Conservation (phyloP, 768 basidiomycete genomes). For the Serendipita sp. region DNA sequence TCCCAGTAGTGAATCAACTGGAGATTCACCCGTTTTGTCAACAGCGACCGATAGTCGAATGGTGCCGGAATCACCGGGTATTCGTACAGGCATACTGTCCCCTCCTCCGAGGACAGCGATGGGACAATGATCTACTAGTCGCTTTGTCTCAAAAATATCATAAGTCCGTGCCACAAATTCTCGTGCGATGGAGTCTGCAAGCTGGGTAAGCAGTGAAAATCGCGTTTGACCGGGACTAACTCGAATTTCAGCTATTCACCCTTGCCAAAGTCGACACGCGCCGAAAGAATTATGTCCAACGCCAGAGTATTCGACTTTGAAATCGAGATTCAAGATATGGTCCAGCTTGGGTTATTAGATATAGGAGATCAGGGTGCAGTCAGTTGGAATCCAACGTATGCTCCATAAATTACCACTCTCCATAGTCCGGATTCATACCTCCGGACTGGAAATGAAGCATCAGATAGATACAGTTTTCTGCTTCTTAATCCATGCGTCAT, state of each 20-base stretch:
- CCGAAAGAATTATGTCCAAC: conserved; percentile 57
- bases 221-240: neutral
- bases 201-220: conserved; percentile 35
- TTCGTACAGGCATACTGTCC: conserved; percentile 64
- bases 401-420: conserved; percentile 5
- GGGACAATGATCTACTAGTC: conserved; percentile 37
- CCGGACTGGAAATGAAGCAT: neutral
- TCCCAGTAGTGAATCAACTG: conserved; percentile 67
- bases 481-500: conserved; percentile 43
- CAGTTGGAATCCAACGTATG: conserved; percentile 72
- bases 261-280: conserved; percentile 65
- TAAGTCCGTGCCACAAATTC: conserved; percentile 57
- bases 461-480: neutral
- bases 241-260: conserved; percentile 39
- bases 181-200: conserved; percentile 85
- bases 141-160: conserved; percentile 43
- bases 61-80: conserved; percentile 45
- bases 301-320: conserved; percentile 61
- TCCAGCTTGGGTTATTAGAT: conserved; percentile 49
- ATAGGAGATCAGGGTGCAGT: conserved; percentile 53
- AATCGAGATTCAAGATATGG: conserved; percentile 48
- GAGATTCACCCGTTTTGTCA: conserved; percentile 80
- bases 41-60: conserved; percentile 60
- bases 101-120: conserved; percentile 38
- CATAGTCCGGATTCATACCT: neutral